Conservation (phyloP, 169 alveolate genomes). For the Babesia caballi region DNA sequence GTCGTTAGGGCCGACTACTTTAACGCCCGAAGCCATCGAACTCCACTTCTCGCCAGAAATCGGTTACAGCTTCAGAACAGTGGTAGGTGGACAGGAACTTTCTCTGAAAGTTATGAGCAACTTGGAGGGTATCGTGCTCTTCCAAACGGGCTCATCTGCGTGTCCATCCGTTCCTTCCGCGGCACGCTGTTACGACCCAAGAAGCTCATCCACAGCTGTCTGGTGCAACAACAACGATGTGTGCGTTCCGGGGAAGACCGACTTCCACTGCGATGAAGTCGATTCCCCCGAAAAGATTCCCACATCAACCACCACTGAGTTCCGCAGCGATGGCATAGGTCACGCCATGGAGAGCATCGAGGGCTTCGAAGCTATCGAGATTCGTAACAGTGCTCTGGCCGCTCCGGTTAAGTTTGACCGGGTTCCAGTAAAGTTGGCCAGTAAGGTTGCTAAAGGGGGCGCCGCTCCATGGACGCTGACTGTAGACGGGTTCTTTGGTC, state of each 20-base stretch:
- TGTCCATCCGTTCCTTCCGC: conserved; percentile 29
- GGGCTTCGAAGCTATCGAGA: conserved; percentile 21
- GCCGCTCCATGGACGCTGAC: neutral
- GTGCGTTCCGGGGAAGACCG: conserved; percentile 59
- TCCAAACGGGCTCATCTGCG: conserved; percentile 47
- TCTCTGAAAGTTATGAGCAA: conserved; percentile 40
- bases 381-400: neutral
- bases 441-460: neutral
- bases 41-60: conserved; percentile 4
- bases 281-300: conserved; percentile 15
- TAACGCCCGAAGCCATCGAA: conserved; percentile 27
- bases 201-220: conserved; percentile 48
- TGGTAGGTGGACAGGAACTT: conserved; percentile 32
- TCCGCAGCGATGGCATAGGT: conserved; percentile 16
- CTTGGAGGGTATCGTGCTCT: conserved; percentile 68
- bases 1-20: too few species aligned
- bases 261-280: conserved; percentile 56
- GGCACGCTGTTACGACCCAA: conserved; percentile 65
- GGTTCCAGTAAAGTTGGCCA: conserved; percentile 44
- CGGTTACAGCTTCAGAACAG: conserved; percentile 27
- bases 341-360: conserved; percentile 24
- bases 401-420: neutral
- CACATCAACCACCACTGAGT: conserved; percentile 40
- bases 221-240: conserved; percentile 70
- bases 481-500: conserved; percentile 45